Evolutionary conservation across 1,139 yeast genomes (phyloP).

Genomic region (Diutina pseudorugosa): DNA sequence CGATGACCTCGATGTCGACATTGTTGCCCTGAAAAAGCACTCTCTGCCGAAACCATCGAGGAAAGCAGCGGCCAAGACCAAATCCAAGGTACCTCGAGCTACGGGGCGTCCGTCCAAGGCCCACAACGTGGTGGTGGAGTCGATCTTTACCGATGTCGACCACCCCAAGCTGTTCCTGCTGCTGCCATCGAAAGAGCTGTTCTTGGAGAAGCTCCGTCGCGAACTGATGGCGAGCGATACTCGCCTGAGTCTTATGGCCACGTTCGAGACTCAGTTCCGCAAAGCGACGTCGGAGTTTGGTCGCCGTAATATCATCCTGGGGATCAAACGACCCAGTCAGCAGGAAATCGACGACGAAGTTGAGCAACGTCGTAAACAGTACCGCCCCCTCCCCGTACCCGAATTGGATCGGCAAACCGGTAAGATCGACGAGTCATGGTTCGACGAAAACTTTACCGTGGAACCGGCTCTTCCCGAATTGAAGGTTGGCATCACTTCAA

Average conservation of each 20-base stretch:
- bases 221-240: neutral
- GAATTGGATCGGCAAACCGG: slow-evolving; percentile 11
- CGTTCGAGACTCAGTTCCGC: neutral
- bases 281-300: neutral
- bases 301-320: neutral
- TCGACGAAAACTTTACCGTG: neutral
- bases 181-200: neutral
- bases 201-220: neutral
- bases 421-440: neutral
- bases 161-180: neutral
- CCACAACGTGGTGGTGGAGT: neutral
- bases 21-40: neutral
- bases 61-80: neutral
- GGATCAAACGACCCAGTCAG: neutral
- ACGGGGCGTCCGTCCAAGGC: neutral
- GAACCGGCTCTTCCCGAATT: neutral
- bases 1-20: neutral
- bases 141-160: neutral
- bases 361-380: slow-evolving; percentile 7
- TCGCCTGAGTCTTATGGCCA: neutral
- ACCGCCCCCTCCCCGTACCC: slow-evolving; percentile 28
- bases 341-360: neutral
- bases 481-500: neutral
- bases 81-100: neutral
- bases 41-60: neutral